Percentiles rank a stretch among this genome's conserved stretches.
phyloP scores from a whole-genome alignment of 2,329 filamentous ascomycete genomes.

The Plenodomus lindquistii region DNA sequence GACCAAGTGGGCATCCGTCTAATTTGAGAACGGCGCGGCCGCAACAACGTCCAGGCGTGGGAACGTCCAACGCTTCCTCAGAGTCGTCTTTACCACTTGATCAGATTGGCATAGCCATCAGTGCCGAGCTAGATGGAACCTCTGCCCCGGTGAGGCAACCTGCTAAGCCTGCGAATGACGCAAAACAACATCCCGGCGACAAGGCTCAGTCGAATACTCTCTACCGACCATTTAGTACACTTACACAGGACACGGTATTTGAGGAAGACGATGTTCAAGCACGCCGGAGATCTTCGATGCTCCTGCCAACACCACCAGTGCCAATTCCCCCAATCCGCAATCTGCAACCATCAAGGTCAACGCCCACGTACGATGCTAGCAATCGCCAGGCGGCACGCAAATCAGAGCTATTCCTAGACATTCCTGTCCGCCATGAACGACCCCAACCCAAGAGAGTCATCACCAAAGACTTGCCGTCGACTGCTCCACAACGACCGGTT shows the following conservation, averaged over 20 bases:
- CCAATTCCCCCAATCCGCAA: slow-evolving; percentile 40
- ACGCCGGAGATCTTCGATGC: slow-evolving; percentile 29
- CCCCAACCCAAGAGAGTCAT: slow-evolving; percentile 22
- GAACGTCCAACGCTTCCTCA: slow-evolving; percentile 23
- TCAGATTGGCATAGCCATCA: slow-evolving; percentile 46
- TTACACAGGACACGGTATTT: slow-evolving; percentile 44
- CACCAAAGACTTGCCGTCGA: slow-evolving; percentile 6
- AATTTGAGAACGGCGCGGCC: slow-evolving; percentile 6
- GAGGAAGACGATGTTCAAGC: slow-evolving; percentile 39
- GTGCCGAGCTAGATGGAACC: slow-evolving; percentile 37
- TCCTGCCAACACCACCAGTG: slow-evolving; percentile 37
- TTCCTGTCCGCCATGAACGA: slow-evolving; percentile 36
- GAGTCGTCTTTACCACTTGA: slow-evolving; percentile 29
- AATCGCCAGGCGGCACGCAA: slow-evolving; percentile 11
- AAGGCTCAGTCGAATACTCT: slow-evolving; percentile 8
- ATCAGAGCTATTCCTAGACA: slow-evolving; percentile 37
- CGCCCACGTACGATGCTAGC: slow-evolving; percentile 12
- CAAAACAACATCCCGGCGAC: slow-evolving; percentile 10
- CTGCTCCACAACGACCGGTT: slow-evolving; percentile 12
- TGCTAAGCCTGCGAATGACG: slow-evolving; percentile 5
- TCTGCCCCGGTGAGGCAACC: slow-evolving; percentile 14
- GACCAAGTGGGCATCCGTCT: background rate
- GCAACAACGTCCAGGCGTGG: slow-evolving; percentile 26
- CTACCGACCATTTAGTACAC: slow-evolving; percentile 33
- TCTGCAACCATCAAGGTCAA: slow-evolving; percentile 34